Conservation (phyloP, 169 alveolate species). For the Cyclospora cayetanensis region DNA sequence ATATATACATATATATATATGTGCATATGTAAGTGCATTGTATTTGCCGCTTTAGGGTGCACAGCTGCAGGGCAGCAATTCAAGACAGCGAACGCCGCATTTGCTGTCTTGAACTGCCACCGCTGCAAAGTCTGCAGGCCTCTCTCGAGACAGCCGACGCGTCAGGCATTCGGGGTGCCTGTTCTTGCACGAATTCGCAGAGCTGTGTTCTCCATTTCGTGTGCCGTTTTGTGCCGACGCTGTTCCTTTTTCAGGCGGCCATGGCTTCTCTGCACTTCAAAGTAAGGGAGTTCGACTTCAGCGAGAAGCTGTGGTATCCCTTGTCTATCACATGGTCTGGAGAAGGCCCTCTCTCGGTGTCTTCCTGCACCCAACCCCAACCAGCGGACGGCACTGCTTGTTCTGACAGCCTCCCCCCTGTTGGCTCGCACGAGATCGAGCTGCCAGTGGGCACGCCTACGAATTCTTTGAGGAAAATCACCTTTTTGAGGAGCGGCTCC, state of each 20-base stretch:
- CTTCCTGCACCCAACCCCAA: background rate
- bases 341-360: constrained; percentile 4
- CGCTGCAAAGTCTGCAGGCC: too few species aligned
- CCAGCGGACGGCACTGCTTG: background rate
- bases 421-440: background rate
- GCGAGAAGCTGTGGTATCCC: constrained; percentile 45
- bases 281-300: constrained; percentile 51
- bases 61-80: too few species aligned
- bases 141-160: too few species aligned
- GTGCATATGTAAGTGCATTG: background rate
- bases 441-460: constrained; percentile 50
- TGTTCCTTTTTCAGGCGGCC: constrained; percentile 58
- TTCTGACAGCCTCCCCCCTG: background rate
- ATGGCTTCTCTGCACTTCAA: constrained; percentile 63
- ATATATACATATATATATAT: background rate
- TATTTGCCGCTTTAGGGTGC: background rate
- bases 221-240: background rate
- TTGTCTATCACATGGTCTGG: constrained; percentile 32
- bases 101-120: too few species aligned
- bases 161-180: too few species aligned
- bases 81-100: too few species aligned
- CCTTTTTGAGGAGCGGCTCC: constrained; percentile 50
- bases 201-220: too few species aligned
- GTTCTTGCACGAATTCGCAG: too few species aligned
- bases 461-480: constrained; percentile 44